Evolutionary conservation across 805 yeast genomes (phyloP), one percentile per base, ranked within the genome.

Genomic region (Maudiozyma barnettii): DNA sequence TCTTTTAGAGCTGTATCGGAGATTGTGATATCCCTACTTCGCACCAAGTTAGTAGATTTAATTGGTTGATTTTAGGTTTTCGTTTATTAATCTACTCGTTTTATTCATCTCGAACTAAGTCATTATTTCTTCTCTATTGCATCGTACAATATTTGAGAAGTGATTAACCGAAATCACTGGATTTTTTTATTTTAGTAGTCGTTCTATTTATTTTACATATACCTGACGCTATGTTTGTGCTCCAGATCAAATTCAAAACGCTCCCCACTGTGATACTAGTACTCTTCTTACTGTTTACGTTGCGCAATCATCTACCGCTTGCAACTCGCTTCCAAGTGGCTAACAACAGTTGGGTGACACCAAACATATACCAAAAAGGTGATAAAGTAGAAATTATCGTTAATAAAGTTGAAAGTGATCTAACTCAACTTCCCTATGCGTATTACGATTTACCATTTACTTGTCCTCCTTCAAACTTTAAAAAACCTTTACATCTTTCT

Each of bases 401-500:
- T 22, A 87, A 88, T 65, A 83, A 86, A 54, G 81, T 84, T 2
- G 88, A 84, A 53, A 82, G 93, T 0, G 87, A 84, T 56, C 41
- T 57, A 35, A 81, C 87, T 1, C 87, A 83, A 56, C 69, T 84
- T 9, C 95, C 95, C 1, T 84, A 72, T 59, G 79, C 84, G 0
- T 88, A 85, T 63, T 80, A 83, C 63, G 85, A 81, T 48, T 69
- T 89, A 44, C 87, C 86, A 1, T 88, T 87, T 61, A 81, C 85
- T 2, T 88, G 96, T 64, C 87, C 91, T 0, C 79, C 84, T 9
- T 68, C 75, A 2, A 59, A 58, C 2, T 58, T 68, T 5, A 70
- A 77, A n/a, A 76, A 77, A 49, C 81, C 85, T 2, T 65, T 83
- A 18, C 82, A 81, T 53, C 62, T 85, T 41, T 82, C 89, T 5